Base-by-base conservation (phyloP, 495 filamentous ascomycete species). In the Filosporella fistucella region DNA sequence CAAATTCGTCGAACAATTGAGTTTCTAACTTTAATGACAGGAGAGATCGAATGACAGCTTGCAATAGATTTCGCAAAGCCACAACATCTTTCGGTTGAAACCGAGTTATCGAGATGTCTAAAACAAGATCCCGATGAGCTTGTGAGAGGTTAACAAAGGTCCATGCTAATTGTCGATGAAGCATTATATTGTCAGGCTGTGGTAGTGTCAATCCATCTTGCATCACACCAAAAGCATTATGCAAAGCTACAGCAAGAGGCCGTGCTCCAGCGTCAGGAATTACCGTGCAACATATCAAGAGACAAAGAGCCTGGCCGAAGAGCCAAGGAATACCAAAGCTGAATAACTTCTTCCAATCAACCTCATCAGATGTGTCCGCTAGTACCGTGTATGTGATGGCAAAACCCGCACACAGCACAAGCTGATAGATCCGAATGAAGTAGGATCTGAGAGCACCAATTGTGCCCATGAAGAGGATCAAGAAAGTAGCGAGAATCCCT, bases 241-340 rank as follows among this genome's bases (percentile, higher is more conserved):
- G 67, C 24, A 75, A 46, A 42, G 68, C 51, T 36, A 64, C 56
- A 33, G 73, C 71, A 21, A 80, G 51, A 36, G 68, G 61, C 39
- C 73, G 68, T 20, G 76, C 68, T 14, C 77, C 77, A 41, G 73
- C 69, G 58, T 76, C 77, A 10, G 77, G 77, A 45, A 68, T 66
- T 17, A 80, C 54, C 12, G 58, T 37, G 14, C 61, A 52, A 53
- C 71, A 70, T 28, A 79, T 56, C 14, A 70, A 35, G 16, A 79
- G 57, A 49, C 66, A 67, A 35, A 81, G 61, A 4, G 61, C 71
- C 50, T 80, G 72, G 4, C 77, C 77, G 18, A 77, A 51, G 12
- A 72, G 52, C 76, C 76, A 81, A n/a, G 77, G 77, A 30, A 79
- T 61, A 1, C 68, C 77, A 58, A 78, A 80, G 41, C 67, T 60